phyloP scores from a whole-genome alignment of 768 basidiomycete genomes.

The Mycena alexandri region DNA sequence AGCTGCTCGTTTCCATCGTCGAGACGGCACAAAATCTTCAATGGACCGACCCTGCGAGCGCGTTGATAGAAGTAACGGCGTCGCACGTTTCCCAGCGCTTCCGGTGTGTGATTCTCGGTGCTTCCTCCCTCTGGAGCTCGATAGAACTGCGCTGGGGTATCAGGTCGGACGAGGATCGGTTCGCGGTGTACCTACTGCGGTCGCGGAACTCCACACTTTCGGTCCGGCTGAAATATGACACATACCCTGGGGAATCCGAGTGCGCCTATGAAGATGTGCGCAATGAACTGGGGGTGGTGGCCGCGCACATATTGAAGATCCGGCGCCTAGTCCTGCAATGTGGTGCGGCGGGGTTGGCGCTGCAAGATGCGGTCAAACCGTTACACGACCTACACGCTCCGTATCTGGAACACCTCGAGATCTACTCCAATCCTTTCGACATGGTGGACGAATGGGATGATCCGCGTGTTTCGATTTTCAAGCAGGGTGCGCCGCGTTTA shows the following conservation, averaged over 20 bases:
- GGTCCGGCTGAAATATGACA: conserved; percentile 9
- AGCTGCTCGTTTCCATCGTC: conserved; percentile 21
- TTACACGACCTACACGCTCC: conserved; percentile 3
- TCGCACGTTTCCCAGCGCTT: conserved; percentile 26
- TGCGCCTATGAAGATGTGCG: conserved; percentile 4
- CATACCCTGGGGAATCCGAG: conserved; percentile 8
- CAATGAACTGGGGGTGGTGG: background rate
- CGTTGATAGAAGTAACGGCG: conserved; percentile 7
- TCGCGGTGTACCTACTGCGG: conserved; percentile 17
- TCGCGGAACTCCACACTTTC: conserved; percentile 7
- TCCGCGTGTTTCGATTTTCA: conserved; percentile 2
- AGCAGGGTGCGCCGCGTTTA: conserved; percentile 15
- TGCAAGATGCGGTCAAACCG: background rate
- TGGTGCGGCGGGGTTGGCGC: conserved; percentile 8
- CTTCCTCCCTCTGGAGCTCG: conserved; percentile 17
- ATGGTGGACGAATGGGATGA: background rate
- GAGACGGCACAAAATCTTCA: conserved; percentile 5
- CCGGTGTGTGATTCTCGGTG: conserved; percentile 14
- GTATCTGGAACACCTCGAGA: conserved; percentile 21
- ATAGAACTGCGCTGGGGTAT: conserved; percentile 24
- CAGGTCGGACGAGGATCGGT: conserved; percentile 14
- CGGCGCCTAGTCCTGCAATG: conserved; percentile 18
- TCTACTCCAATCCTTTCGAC: background rate
- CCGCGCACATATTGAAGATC: conserved; percentile 3
- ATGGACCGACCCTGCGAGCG: background rate